A percentile compares a stretch with the other conserved stretches of the same genome.
Evolutionary conservation across 441 rosid genomes (phyloP).

Genomic region (Euphorbia celastroides): DNA sequence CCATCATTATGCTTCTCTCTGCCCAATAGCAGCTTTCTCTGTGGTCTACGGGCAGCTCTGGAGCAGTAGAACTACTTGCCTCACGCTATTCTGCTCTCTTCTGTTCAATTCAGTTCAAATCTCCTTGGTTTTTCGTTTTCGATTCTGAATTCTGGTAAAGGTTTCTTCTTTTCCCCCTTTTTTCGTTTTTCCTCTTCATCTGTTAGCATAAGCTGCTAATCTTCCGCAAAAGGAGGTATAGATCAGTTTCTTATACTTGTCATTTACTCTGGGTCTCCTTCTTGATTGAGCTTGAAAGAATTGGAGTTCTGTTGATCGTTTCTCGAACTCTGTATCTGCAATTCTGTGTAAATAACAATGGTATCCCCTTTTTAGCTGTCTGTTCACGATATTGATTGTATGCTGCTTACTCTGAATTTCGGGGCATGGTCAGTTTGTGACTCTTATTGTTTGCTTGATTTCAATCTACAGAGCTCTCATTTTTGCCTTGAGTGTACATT

Average conservation of each 20-base stretch:
- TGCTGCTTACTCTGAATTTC: background rate
- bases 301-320: slow-evolving; percentile 5
- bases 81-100: no score
- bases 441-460: slow-evolving; percentile 8
- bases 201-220: background rate
- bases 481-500: background rate
- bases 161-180: background rate
- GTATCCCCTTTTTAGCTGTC: background rate
- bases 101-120: background rate
- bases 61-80: slow-evolving; percentile 2
- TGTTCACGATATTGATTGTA: background rate
- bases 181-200: background rate
- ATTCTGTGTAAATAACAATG: slow-evolving; percentile 4
- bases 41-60: background rate
- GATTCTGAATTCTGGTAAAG: background rate
- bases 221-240: slow-evolving; percentile 2
- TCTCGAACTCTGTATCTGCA: background rate
- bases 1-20: background rate
- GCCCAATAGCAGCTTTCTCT: background rate
- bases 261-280: slow-evolving; percentile 1
- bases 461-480: slow-evolving; percentile 1
- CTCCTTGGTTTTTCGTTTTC: background rate
- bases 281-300: background rate
- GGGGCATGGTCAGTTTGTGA: slow-evolving; percentile 2
- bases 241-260: background rate